A percentile compares a stretch with the other conserved stretches of the same genome.
phyloP scores from a whole-genome alignment of 768 basidiomycete species.

The Phaeotremella fagi region DNA sequence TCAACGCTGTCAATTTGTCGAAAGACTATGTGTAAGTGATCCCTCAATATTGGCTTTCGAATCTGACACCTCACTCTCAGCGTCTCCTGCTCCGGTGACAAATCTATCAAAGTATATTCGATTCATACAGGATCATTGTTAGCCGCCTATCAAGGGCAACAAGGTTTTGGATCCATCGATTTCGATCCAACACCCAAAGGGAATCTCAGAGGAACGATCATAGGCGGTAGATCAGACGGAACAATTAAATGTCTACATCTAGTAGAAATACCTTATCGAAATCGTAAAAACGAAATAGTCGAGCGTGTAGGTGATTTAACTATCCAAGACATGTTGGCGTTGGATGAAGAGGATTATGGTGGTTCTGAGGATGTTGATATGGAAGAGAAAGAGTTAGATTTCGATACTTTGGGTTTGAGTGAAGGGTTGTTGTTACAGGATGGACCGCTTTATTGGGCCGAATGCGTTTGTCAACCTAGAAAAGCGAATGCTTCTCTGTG shows the following conservation, averaged over 20 bases:
- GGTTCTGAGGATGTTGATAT: background rate
- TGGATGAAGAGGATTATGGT: slow-evolving; percentile 13
- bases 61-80: slow-evolving; percentile 10
- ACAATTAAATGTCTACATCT: slow-evolving; percentile 33
- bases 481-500: slow-evolving; percentile 1
- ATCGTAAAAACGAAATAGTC: background rate
- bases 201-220: slow-evolving; percentile 30
- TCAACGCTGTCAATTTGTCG: slow-evolving; percentile 41
- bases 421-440: slow-evolving; percentile 7
- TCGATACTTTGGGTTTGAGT: background rate
- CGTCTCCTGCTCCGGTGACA: slow-evolving; percentile 44
- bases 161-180: slow-evolving; percentile 44
- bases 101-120: slow-evolving; percentile 37
- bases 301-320: background rate
- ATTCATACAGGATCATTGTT: slow-evolving; percentile 36
- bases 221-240: slow-evolving; percentile 38
- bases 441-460: slow-evolving; percentile 9
- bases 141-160: slow-evolving; percentile 28
- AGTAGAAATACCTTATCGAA: slow-evolving; percentile 11
- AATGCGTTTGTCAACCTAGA: slow-evolving; percentile 26
- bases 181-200: slow-evolving; percentile 12
- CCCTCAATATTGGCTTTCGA: background rate
- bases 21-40: slow-evolving; percentile 45
- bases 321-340: slow-evolving; percentile 5
- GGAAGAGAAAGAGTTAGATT: background rate